phyloP scores from a whole-genome alignment of 345 rosid genomes.

The Kandelia obovata region DNA sequence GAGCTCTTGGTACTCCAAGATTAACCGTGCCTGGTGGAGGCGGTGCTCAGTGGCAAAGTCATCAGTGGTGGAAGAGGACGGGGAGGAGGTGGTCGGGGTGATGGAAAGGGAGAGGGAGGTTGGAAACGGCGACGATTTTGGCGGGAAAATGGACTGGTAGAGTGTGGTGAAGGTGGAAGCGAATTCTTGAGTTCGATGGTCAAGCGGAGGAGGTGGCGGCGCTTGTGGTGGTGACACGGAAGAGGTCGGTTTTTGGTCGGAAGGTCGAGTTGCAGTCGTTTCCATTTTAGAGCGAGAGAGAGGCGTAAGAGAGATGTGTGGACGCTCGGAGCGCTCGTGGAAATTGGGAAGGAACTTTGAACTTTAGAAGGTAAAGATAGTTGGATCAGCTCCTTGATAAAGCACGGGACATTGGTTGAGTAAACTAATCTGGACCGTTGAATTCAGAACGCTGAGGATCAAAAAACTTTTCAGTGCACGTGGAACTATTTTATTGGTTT shows the following conservation, averaged over 20 bases:
- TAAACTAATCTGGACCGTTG: too few species aligned
- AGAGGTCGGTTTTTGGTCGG: constrained; percentile 29
- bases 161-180: constrained; percentile 50
- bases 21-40: constrained; percentile 64
- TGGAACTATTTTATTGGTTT: too few species aligned
- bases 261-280: constrained; percentile 29
- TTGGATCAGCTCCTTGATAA: too few species aligned
- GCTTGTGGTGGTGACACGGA: constrained; percentile 11
- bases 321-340: background rate
- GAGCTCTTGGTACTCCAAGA: constrained; percentile 66
- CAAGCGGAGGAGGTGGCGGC: constrained; percentile 30
- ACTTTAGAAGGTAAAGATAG: background rate
- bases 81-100: constrained; percentile 45
- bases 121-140: constrained; percentile 41
- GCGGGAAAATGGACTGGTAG: constrained; percentile 64
- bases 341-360: background rate
- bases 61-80: constrained; percentile 21
- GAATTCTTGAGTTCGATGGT: constrained; percentile 33
- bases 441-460: too few species aligned
- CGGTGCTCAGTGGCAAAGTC: constrained; percentile 50
- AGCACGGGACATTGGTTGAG: too few species aligned
- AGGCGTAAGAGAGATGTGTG: background rate
- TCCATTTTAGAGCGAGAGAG: constrained; percentile 23
- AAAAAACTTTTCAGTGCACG: too few species aligned
- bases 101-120: constrained; percentile 43